These are phyloP conservation scores for Tremella yokohamensis DNA, from an alignment of 768 basidiomycete genomes.

Conservation along the genomic window DNA sequence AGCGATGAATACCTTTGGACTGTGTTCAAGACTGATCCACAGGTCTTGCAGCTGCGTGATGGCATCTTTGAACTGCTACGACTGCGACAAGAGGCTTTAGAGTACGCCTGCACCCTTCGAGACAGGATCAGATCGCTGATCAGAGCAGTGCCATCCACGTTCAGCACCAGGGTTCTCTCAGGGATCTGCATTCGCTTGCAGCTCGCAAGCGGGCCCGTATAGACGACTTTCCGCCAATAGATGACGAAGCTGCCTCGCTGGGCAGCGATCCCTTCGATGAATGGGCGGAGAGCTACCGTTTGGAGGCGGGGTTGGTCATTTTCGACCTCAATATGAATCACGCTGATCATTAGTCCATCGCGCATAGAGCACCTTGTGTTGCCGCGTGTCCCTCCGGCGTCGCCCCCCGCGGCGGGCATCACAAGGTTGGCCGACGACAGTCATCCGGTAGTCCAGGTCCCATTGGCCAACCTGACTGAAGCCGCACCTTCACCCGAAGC, in stretches of 20 bases:
- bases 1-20: no score
- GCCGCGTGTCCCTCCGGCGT: conserved; percentile 31
- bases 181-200: conserved; percentile 26
- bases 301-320: conserved; percentile 34
- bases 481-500: no score
- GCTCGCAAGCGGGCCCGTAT: conserved; percentile 6
- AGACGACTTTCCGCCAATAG: conserved; percentile 29
- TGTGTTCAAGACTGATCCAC: neutral
- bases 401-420: conserved; percentile 21
- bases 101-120: conserved; percentile 15
- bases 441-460: no score
- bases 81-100: conserved; percentile 13
- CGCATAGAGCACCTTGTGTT: conserved; percentile 20
- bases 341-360: conserved; percentile 14
- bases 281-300: conserved; percentile 34
- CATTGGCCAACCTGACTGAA: no score
- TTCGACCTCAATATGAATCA: neutral
- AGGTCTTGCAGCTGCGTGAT: conserved; percentile 24
- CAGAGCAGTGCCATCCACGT: neutral
- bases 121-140: neutral
- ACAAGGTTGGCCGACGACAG: no score
- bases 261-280: conserved; percentile 20
- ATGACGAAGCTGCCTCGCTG: conserved; percentile 19
- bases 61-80: conserved; percentile 26
- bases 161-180: conserved; percentile 26